Evolutionary conservation across 106 monocot genomes (phyloP), one percentile per base, ranked within the genome.

Genomic region (Phalaenopsis equestris): DNA sequence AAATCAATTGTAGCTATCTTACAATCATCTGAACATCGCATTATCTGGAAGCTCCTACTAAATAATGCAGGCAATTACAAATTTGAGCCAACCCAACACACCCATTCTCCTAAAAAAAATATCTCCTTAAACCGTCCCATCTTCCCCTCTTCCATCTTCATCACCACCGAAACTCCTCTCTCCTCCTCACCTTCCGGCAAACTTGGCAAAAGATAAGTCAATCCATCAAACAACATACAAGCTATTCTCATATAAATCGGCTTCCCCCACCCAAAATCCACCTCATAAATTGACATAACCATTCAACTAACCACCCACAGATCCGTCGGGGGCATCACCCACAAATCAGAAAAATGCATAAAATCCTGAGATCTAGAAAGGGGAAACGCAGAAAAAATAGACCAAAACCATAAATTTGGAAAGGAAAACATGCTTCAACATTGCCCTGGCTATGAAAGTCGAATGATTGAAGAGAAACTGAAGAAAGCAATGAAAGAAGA

Each of bases 251-350:
- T 84, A 73, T 79, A 84, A 64, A 81, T 52, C 10, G 89, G 89
- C 61, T 70, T 79, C 41, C 86, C 89, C 89, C 89, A 89, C 72
- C 89, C 89, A 72, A 89, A 89, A 75, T 89, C 89, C 3, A 86
- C 86, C 16, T 86, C 86, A 49, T 86, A 80, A 4, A 89, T 74
- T 43, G 86, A 83, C 18, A 89, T 79, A 16, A 84, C 77, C 64
- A 49, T 78, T 84, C 89, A 89, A 76, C 89, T 89, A 24, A 84
- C 77, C 56, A 82, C 81, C 77, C 79, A 45, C 19, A 86, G 1
- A 57, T 89, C 83, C 12, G 82, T 75, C 56, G 45, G 65, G 52
- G 72, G 77, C 43, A 86, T 73, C 1, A 19, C 77, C 55, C 80
- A 77, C 58, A 30, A 30, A 30, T 30, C 30, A 0, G 30, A 30